phyloP scores from a whole-genome alignment of 1,284 basidiomycete species.

The Volvariella volvacea region DNA sequence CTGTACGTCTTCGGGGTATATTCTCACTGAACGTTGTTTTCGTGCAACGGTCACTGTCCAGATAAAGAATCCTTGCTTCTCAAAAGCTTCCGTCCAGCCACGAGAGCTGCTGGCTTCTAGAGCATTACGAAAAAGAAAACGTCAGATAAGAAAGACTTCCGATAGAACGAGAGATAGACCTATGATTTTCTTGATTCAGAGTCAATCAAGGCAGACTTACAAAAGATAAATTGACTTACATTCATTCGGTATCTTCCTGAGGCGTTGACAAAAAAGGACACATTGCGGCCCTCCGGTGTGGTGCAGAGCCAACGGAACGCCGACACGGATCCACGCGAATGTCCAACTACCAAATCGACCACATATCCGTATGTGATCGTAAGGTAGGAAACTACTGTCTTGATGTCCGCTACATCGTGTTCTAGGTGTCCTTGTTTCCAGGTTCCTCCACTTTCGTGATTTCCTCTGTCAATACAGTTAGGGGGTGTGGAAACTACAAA shows the following conservation, averaged over 20 bases:
- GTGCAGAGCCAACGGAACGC: constrained; percentile 61
- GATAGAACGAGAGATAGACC: too few relatives aligned
- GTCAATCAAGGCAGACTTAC: not conserved
- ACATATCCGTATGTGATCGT: constrained; percentile 52
- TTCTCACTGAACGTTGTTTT: constrained; percentile 40
- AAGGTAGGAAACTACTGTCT: constrained; percentile 57
- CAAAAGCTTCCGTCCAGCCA: constrained; percentile 42
- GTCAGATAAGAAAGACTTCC: not conserved
- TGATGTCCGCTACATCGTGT: constrained; percentile 59
- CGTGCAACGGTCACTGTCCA: constrained; percentile 58
- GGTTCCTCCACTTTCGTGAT: constrained; percentile 65
- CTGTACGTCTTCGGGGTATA: constrained; percentile 52
- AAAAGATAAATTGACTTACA: constrained; percentile 32
- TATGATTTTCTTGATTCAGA: not conserved
- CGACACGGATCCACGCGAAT: constrained; percentile 69
- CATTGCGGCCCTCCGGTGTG: constrained; percentile 43
- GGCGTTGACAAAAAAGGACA: constrained; percentile 61
- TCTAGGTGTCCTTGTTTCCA: constrained; percentile 52
- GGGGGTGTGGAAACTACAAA: constrained; percentile 6
- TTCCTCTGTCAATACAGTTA: constrained; percentile 45
- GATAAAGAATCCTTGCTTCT: constrained; percentile 47
- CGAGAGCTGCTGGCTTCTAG: constrained; percentile 26
- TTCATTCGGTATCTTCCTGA: constrained; percentile 70
- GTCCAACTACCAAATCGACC: constrained; percentile 62
- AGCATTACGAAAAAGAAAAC: constrained; percentile 2